Evolutionary conservation across 192 early-diverging fungal genomes (phyloP).

Genomic region (Linnemannia elongata): DNA sequence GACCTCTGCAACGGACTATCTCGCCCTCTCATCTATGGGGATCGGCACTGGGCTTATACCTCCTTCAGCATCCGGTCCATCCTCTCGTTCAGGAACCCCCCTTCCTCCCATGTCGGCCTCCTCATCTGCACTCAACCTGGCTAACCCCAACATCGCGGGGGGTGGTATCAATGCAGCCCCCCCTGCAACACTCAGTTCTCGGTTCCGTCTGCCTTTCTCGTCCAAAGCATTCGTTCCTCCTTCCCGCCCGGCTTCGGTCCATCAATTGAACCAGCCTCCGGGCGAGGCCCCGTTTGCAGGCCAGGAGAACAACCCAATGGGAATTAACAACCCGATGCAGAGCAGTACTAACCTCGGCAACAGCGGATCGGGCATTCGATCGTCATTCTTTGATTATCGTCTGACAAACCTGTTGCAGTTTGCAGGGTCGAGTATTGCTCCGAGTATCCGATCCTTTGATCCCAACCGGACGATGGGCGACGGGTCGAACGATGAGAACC

Average conservation of each 20-base stretch:
- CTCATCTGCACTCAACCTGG: conserved; percentile 22
- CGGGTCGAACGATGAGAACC: conserved; percentile 13
- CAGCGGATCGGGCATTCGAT: conserved; percentile 38
- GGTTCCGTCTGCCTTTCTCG: conserved; percentile 54
- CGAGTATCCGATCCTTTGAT: conserved; percentile 51
- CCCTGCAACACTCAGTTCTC: conserved; percentile 33
- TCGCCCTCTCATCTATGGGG: conserved; percentile 28
- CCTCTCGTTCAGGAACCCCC: conserved; percentile 40
- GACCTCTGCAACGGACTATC: conserved; percentile 23
- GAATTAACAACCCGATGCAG: conserved; percentile 57
- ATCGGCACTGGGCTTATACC: conserved; percentile 40
- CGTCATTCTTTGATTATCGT: conserved; percentile 53
- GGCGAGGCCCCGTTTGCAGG: conserved; percentile 13
- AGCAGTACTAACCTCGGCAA: conserved; percentile 26
- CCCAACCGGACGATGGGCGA: conserved; percentile 18
- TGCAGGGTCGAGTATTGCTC: conserved; percentile 47
- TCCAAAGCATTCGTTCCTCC: conserved; percentile 48
- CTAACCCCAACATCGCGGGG: not conserved
- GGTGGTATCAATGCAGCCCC: conserved; percentile 3
- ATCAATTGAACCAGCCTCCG: conserved; percentile 25
- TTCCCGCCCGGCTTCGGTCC: conserved; percentile 46
- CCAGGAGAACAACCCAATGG: conserved; percentile 12
- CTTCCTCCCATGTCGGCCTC: conserved; percentile 13
- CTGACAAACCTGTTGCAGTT: conserved; percentile 36
- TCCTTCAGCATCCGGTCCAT: conserved; percentile 30